A percentile compares a stretch with the other conserved stretches of the same genome.
phyloP scores from a whole-genome alignment of 345 rosid species.

The Cochlearia excelsa region DNA sequence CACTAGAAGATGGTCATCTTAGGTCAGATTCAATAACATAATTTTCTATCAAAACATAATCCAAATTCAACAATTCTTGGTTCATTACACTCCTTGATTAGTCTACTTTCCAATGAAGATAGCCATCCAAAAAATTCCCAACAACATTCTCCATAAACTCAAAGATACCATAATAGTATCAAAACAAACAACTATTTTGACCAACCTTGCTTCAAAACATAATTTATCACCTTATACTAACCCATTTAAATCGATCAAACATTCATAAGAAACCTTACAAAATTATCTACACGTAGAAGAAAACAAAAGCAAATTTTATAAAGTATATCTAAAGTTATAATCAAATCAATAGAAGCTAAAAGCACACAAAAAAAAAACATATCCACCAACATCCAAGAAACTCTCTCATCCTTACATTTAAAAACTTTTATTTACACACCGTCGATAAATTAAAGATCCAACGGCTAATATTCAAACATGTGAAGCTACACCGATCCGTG shows the following conservation, averaged over 20 bases:
- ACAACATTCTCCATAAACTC: slow-evolving; percentile 19
- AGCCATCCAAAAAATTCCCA: neutral
- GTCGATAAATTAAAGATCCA: slow-evolving; percentile 49
- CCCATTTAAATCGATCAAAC: neutral
- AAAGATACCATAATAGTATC: slow-evolving; percentile 44
- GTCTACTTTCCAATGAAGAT: slow-evolving; percentile 31
- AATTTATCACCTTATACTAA: slow-evolving; percentile 27
- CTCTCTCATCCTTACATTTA: slow-evolving; percentile 26
- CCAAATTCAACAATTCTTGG: neutral
- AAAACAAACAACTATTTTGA: slow-evolving; percentile 47
- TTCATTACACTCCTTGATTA: slow-evolving; percentile 29
- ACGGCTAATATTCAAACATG: slow-evolving; percentile 59
- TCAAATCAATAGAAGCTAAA: slow-evolving; percentile 43
- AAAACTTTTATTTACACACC: slow-evolving; percentile 27
- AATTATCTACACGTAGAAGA: slow-evolving; percentile 33
- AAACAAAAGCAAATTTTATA: slow-evolving; percentile 27
- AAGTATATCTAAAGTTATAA: slow-evolving; percentile 30
- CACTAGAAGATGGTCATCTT: slow-evolving; percentile 39
- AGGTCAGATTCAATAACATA: slow-evolving; percentile 10
- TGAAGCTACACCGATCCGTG: slow-evolving; percentile 46
- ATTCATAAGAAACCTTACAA: slow-evolving; percentile 49
- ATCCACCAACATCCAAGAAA: slow-evolving; percentile 24
- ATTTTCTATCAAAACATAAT: slow-evolving; percentile 2
- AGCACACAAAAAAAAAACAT: slow-evolving; percentile 60
- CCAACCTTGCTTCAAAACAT: slow-evolving; percentile 44